phyloP scores from a whole-genome alignment of 2,329 filamentous ascomycete genomes.

The Spiromastix sp. region DNA sequence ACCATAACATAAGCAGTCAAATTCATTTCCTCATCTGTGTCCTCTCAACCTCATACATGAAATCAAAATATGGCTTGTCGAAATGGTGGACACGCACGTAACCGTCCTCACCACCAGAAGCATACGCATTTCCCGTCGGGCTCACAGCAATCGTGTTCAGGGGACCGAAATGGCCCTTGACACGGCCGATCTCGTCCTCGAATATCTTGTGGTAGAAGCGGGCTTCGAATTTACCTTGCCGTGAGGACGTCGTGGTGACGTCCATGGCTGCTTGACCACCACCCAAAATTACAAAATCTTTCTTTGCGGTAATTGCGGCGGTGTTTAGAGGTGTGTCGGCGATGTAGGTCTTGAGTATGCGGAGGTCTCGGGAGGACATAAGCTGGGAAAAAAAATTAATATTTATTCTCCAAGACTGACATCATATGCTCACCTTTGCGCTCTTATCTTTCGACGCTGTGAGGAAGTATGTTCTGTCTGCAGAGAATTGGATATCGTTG shows the following conservation, averaged over 20 bases:
- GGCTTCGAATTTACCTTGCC: slow-evolving; percentile 98
- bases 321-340: slow-evolving; percentile 95
- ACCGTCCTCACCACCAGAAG: slow-evolving; percentile 92
- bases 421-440: slow-evolving; percentile 69
- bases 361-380: slow-evolving; percentile 73
- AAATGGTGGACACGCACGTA: slow-evolving; percentile 98
- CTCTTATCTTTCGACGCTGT: slow-evolving; percentile 97
- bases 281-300: slow-evolving; percentile 95
- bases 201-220: slow-evolving; percentile 99
- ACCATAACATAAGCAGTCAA: slow-evolving; percentile 2
- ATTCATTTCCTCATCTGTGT: slow-evolving; percentile 46
- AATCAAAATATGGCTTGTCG: slow-evolving; percentile 97
- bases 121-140: slow-evolving; percentile 84
- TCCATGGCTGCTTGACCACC: slow-evolving; percentile 99
- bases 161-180: slow-evolving; percentile 92
- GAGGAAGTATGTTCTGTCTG: slow-evolving; percentile 95
- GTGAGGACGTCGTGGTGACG: slow-evolving; percentile 84
- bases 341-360: slow-evolving; percentile 83
- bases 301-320: slow-evolving; percentile 85
- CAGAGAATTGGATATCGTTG: slow-evolving; percentile 89
- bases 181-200: slow-evolving; percentile 95
- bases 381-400: slow-evolving; percentile 41
- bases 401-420: no score
- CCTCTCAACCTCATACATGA: slow-evolving; percentile 96
- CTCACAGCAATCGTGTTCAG: slow-evolving; percentile 93